These are phyloP conservation scores for Colletotrichum destructivum DNA, from an alignment of 2,329 filamentous ascomycete genomes.

Conservation along the genomic window DNA sequence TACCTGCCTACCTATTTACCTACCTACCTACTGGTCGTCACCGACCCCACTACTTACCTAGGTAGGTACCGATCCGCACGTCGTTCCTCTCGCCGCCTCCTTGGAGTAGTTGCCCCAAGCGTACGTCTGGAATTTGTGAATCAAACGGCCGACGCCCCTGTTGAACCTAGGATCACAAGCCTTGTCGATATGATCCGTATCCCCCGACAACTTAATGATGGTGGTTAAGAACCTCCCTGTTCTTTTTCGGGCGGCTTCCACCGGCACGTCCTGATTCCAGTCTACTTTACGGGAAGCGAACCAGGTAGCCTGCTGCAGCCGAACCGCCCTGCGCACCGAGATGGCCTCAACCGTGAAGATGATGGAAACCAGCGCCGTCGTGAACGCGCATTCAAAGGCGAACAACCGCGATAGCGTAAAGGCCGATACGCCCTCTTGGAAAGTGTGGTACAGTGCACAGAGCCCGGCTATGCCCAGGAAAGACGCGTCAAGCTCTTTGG, in stretches of 20 bases:
- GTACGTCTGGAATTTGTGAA: neutral
- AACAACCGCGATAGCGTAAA: conserved; percentile 11
- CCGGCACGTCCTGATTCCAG: neutral
- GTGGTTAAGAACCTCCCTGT: too few species aligned
- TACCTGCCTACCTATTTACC: too few species aligned
- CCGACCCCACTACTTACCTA: too few species aligned
- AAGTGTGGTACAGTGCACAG: neutral
- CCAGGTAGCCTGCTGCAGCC: conserved; percentile 14
- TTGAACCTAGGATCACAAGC: neutral
- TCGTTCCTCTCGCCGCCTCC: neutral
- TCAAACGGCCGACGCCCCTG: neutral
- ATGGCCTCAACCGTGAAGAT: conserved; percentile 18
- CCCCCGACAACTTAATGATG: too few species aligned
- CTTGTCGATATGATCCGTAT: neutral
- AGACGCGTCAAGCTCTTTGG: conserved; percentile 4
- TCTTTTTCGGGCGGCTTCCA: too few species aligned
- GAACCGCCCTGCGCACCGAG: neutral
- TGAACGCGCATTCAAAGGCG: conserved; percentile 7
- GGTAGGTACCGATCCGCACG: too few species aligned
- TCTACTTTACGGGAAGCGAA: neutral
- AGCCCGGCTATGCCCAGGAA: conserved; percentile 27
- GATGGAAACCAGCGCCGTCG: conserved; percentile 17
- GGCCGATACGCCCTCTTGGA: conserved; percentile 2
- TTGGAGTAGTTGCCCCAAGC: neutral
- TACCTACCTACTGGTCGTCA: too few species aligned